Evolutionary conservation across 1,139 yeast genomes (phyloP).

Genomic region (Saccharomyces hybrid): DNA sequence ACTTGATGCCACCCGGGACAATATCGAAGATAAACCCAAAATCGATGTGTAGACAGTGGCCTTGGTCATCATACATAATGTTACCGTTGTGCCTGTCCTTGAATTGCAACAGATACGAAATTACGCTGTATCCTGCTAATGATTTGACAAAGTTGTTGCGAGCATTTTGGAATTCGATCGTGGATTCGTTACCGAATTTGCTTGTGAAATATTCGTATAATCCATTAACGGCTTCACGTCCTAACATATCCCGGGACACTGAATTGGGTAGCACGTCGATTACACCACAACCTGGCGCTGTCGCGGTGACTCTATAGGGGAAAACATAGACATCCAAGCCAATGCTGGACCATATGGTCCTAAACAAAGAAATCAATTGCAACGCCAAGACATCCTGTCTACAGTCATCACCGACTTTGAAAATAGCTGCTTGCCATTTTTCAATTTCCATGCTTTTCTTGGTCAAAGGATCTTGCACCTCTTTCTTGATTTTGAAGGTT

Average conservation of each 20-base stretch:
- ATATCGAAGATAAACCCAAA: slow-evolving; percentile 98
- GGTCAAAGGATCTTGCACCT: slow-evolving; percentile 41
- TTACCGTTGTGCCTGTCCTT: slow-evolving; percentile 98
- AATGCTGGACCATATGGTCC: slow-evolving; percentile 79
- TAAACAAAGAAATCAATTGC: slow-evolving; percentile 83
- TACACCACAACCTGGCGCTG: slow-evolving; percentile 98
- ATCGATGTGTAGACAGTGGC: slow-evolving; percentile 92
- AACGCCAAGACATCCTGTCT: slow-evolving; percentile 94
- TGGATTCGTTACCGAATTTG: slow-evolving; percentile 88
- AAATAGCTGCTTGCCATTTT: slow-evolving; percentile 90
- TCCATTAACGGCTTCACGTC: slow-evolving; percentile 97
- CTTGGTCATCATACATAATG: slow-evolving; percentile 94
- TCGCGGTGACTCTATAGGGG: slow-evolving; percentile 94
- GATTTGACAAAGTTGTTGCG: slow-evolving; percentile 89
- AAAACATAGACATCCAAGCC: slow-evolving; percentile 87
- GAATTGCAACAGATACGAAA: slow-evolving; percentile 84
- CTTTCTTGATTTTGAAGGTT: slow-evolving; percentile 72
- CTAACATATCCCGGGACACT: slow-evolving; percentile 94
- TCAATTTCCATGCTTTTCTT: slow-evolving; percentile 35
- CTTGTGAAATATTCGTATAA: slow-evolving; percentile 85
- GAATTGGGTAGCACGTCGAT: slow-evolving; percentile 95
- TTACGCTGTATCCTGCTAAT: slow-evolving; percentile 90
- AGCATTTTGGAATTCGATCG: slow-evolving; percentile 84
- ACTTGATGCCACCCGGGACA: slow-evolving; percentile 97
- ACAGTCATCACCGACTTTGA: slow-evolving; percentile 98